phyloP scores from a whole-genome alignment of 371 early-diverging fungal species.

The Rhizopus delemar region DNA sequence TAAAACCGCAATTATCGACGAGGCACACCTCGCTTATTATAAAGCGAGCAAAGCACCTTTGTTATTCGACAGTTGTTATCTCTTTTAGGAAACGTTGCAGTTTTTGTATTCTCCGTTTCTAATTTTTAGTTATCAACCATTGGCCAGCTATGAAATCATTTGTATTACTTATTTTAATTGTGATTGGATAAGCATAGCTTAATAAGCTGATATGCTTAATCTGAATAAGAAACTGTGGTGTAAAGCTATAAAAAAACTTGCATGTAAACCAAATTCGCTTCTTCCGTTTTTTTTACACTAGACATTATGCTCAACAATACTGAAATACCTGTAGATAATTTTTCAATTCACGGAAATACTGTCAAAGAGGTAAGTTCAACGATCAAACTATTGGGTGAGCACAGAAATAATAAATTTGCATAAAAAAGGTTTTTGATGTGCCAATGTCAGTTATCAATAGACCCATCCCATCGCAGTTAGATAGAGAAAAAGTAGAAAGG shows the following conservation, averaged over 20 bases:
- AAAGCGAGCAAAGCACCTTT: no score
- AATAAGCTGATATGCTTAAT: not conserved
- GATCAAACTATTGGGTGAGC: not conserved
- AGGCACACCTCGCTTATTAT: no score
- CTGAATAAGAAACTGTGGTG: no score
- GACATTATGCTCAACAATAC: slow-evolving; percentile 13
- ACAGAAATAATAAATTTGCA: not conserved
- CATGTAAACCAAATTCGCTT: not conserved
- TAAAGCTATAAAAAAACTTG: not conserved
- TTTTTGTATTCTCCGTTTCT: no score
- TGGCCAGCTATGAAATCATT: not conserved
- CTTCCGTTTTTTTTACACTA: not conserved
- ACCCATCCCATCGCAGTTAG: slow-evolving; percentile 48
- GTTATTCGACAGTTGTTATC: no score
- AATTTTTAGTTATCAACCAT: not conserved
- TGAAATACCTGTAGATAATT: slow-evolving; percentile 31
- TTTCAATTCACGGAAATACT: slow-evolving; percentile 45
- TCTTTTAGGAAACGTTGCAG: no score
- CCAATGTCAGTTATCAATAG: slow-evolving; percentile 47
- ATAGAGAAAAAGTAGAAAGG: slow-evolving; percentile 41
- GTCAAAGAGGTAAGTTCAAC: slow-evolving; percentile 27
- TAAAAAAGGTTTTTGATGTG: slow-evolving; percentile 39
- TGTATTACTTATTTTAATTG: not conserved
- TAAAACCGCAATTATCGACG: no score
- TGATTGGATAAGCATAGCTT: not conserved